Evolutionary conservation across 495 filamentous ascomycete species (phyloP).

Genomic region (Aspergillus biplanus): DNA sequence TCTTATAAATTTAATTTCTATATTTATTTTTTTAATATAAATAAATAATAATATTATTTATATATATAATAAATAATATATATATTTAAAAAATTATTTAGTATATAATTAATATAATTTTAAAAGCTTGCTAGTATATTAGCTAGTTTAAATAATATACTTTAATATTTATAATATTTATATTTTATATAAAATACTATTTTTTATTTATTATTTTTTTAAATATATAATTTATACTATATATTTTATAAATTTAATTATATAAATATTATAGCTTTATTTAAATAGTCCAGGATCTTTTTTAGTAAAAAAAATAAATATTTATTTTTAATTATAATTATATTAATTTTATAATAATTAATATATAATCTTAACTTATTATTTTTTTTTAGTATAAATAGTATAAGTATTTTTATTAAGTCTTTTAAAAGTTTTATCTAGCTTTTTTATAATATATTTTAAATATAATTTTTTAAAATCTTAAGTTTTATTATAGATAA

Average conservation of each 20-base stretch:
- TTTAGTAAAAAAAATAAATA: neutral
- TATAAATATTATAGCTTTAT: neutral
- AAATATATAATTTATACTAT: neutral
- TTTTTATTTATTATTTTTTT: neutral
- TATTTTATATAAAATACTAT: neutral
- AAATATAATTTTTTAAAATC: neutral
- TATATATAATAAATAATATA: no score
- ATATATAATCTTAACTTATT: neutral
- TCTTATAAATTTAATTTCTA: no score
- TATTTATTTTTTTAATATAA: no score
- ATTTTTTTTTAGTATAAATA: slow-evolving; percentile 5
- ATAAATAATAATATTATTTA: no score
- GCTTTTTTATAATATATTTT: slow-evolving; percentile 1
- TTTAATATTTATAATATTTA: neutral
- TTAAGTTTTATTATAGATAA: neutral
- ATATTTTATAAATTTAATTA: neutral
- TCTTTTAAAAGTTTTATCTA: neutral
- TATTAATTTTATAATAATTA: neutral
- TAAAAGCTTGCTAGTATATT: neutral
- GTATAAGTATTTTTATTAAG: neutral
- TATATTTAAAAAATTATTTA: no score
- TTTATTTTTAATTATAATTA: slow-evolving; percentile 11
- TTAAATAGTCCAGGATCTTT: neutral
- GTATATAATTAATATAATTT: neutral
- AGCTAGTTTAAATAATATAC: slow-evolving; percentile 4